These are phyloP conservation scores for Hirschfeldia incana DNA, from an alignment of 345 rosid genomes.

Conservation along the genomic window DNA sequence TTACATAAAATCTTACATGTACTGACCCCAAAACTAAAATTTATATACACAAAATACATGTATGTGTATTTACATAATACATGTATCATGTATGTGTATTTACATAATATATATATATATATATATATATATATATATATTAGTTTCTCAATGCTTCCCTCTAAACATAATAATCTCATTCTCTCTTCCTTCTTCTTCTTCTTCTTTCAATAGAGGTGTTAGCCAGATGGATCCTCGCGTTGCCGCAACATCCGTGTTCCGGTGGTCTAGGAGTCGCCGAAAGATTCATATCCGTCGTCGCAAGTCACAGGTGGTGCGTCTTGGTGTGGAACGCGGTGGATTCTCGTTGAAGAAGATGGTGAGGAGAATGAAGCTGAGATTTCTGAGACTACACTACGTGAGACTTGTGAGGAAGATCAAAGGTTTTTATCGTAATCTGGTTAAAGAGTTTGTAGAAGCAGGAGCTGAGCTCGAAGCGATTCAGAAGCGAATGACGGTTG, in stretches of 20 bases:
- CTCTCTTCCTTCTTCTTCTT: not conserved
- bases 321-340: conserved; percentile 47
- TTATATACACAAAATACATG: not conserved
- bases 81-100: not conserved
- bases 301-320: conserved; percentile 54
- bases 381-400: conserved; percentile 54
- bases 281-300: conserved; percentile 46
- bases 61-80: not conserved
- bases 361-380: conserved; percentile 54
- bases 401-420: conserved; percentile 54
- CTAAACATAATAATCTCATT: not conserved
- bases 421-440: conserved; percentile 51
- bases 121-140: not conserved
- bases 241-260: conserved; percentile 16
- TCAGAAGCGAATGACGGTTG: conserved; percentile 63
- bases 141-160: conserved; percentile 18
- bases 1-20: conserved; percentile 30
- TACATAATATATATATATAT: not conserved
- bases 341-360: conserved; percentile 45
- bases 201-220: not conserved
- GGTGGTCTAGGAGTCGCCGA: conserved; percentile 39
- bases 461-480: conserved; percentile 50
- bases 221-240: conserved; percentile 20
- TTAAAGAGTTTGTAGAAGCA: conserved; percentile 54
- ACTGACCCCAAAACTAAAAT: conserved; percentile 27